Base-by-base conservation (phyloP, 768 basidiomycete species). In the Lentinula sp. region DNA sequence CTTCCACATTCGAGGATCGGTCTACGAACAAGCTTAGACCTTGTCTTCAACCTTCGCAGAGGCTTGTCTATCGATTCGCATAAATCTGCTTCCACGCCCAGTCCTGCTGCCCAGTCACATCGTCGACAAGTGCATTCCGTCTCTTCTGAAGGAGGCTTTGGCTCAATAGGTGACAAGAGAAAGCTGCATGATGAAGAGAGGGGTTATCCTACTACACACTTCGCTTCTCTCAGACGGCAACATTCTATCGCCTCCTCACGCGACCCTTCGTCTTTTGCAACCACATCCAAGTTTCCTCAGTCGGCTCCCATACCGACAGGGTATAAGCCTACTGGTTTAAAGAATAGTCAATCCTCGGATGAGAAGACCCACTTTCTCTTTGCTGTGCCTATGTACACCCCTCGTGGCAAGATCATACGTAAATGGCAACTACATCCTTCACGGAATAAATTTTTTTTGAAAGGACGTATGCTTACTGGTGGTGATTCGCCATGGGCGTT, bases 401-500 rank as follows among this genome's bases (percentile, higher is more conserved):
- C 43, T 20, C 57, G 37, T 37, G 48, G 48, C 15, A 15, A 46
- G 6, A 71, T 69, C 23, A 65, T 83, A 56, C 82, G 82, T 37
- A 84, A 85, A 57, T 87, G 88, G 71, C 75, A 86, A 64, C 71
- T 79, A 18, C 85, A 91, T 69, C 84, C 86, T 0, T 91, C 91
- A 3, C 77, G 84, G 60, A 95, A 93, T 73, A 77, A 76, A 45
- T 96, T 93, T 74, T 88, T 89, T 69, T 76, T 89, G 59, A 64
- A 77, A 1, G 95, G 95, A 0, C 82, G 77, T 60, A 62, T 94
- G 9, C 72, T 98, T 65, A 91, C 89, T 0, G 94, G 95, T 6
- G 93, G 93, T 1, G 96, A 98, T 74, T 83, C 85, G 18, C 88
- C 89, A 0, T 86, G 85, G 77, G 93, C 95, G 4, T 92, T 98